Evolutionary conservation across 139 green algal genomes (phyloP), one percentile per base, ranked within the genome.

Genomic region (Mychonastes homosphaera): DNA sequence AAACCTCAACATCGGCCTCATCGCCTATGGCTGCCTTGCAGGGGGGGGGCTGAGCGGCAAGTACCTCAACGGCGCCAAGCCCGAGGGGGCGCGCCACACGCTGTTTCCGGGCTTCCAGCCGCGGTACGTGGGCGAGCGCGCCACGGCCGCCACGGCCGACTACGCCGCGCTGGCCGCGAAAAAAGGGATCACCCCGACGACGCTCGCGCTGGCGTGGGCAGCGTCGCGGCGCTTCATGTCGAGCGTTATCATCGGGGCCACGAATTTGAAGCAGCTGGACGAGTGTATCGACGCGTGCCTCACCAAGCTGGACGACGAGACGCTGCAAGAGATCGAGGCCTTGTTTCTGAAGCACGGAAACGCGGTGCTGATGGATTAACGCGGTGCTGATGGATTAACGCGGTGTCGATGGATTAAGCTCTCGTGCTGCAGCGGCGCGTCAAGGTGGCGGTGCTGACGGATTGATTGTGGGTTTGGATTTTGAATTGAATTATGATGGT

Each of bases 41-140:
- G 86, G 81, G 8, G 85, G 84, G 35, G 66, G 76, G n/a, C 70
- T 90, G 23, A 75, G 65, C 12, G 81, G 75, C 55, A 94, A 94
- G 71, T 91, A 94, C 75, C 28, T 65, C 36, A 53, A 64, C 15
- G 62, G 58, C 4, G 58, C 28, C 21, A 36, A 51, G 6, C 62
- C 70, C 28, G 62, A 53, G 13, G 28, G 49, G 26, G 46, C 51
- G 3, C 69, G 70, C 3, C 69, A 85, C 73, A 70, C 48, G 18
- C 23, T 55, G 45, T 75, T 73, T 64, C 62, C 56, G n/a, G 62
- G 47, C n/a, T 76, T 76, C 55, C 77, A 84, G 63, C 34, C 57
- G 1, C 70, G 79, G 46, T 88, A 83, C 67, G 58, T 73, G 53
- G 67, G 26, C 8, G 21, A 53, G 4, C 58, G 44, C 10, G 47